These are phyloP conservation scores for Cryptococcus depauperatus DNA, from an alignment of 1,284 basidiomycete genomes.

Conservation along the genomic window DNA sequence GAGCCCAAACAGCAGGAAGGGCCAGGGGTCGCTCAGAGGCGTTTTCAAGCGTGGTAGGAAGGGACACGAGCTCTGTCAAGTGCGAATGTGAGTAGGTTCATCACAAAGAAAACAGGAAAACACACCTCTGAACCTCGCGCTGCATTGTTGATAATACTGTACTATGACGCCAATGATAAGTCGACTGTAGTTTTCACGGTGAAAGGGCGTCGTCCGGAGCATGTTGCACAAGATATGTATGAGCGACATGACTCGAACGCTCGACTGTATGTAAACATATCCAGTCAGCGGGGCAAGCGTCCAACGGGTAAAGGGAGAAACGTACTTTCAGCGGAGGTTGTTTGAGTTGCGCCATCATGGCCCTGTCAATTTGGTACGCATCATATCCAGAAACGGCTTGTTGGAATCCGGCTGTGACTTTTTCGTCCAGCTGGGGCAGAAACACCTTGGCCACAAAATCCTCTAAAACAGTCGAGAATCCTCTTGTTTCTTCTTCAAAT, in stretches of 20 bases:
- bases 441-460: slow-evolving; percentile 93
- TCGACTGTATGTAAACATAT: slow-evolving; percentile 51
- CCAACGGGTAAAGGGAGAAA: background rate
- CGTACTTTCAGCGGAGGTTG: slow-evolving; percentile 56
- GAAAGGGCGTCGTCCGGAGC: slow-evolving; percentile 90
- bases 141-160: slow-evolving; percentile 92
- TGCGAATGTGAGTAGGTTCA: background rate
- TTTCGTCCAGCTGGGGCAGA: slow-evolving; percentile 90
- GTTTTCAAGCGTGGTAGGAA: slow-evolving; percentile 8
- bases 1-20: slow-evolving; percentile 78
- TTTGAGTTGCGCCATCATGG: slow-evolving; percentile 11
- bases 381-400: slow-evolving; percentile 73
- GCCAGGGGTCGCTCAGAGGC: slow-evolving; percentile 25
- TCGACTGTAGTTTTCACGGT: slow-evolving; percentile 87
- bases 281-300: background rate
- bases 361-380: slow-evolving; percentile 57
- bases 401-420: slow-evolving; percentile 80
- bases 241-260: slow-evolving; percentile 75
- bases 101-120: background rate
- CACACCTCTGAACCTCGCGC: slow-evolving; percentile 65
- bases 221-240: slow-evolving; percentile 89
- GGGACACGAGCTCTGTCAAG: slow-evolving; percentile 10
- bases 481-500: slow-evolving; percentile 55
- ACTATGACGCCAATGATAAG: slow-evolving; percentile 91
- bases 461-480: slow-evolving; percentile 64